Evolutionary conservation across 441 rosid species (phyloP).

Genomic region (Pelargonium australe): DNA sequence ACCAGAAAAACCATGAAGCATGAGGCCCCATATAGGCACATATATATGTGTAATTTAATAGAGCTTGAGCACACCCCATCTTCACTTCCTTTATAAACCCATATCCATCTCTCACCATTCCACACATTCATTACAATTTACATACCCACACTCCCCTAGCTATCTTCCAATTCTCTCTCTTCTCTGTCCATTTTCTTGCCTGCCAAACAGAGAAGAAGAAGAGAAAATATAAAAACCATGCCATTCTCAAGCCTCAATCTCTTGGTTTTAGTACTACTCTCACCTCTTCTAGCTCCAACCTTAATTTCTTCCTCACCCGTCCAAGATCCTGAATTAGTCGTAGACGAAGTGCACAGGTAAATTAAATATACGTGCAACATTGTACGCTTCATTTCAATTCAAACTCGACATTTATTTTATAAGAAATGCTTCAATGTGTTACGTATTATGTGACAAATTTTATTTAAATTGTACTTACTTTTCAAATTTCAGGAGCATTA

Average conservation of each 20-base stretch:
- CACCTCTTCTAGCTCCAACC: constrained; percentile 19
- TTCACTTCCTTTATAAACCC: not conserved
- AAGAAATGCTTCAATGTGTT: not conserved
- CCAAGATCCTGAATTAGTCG: constrained; percentile 36
- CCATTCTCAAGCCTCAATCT: not conserved
- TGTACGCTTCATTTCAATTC: not conserved
- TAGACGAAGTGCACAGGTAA: constrained; percentile 33
- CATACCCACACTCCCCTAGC: too few relatives aligned
- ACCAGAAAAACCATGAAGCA: not conserved
- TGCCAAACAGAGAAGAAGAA: not conserved
- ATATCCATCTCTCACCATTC: not conserved
- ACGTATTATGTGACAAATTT: too few relatives aligned
- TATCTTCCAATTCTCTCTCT: not conserved
- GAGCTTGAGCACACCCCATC: not conserved
- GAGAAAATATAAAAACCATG: not conserved
- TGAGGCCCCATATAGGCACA: not conserved
- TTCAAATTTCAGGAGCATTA: constrained; percentile 44
- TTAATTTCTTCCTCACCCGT: constrained; percentile 25
- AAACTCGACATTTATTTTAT: too few relatives aligned
- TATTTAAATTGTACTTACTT: too few relatives aligned
- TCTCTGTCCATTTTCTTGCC: not conserved
- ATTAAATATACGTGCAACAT: not conserved
- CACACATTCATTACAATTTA: not conserved
- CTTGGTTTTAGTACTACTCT: constrained; percentile 1
- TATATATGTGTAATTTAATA: too few relatives aligned